A percentile compares a stretch with the other conserved stretches of the same genome.
Evolutionary conservation across 257 asterid genomes (phyloP).

Genomic region (Salvia hispanica): DNA sequence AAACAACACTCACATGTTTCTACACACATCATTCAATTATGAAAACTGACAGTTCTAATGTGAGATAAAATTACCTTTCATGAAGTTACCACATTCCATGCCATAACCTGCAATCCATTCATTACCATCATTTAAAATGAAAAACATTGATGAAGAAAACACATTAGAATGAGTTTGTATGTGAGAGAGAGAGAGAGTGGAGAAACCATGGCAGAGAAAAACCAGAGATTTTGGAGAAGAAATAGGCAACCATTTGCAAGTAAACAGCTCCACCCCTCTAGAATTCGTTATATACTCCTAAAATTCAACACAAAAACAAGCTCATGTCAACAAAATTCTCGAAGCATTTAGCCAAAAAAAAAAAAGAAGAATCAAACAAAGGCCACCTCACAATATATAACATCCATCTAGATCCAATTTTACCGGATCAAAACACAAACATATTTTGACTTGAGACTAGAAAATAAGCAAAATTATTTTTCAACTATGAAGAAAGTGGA

Average conservation of each 20-base stretch:
- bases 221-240: slow-evolving; percentile 91
- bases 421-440: slow-evolving; percentile 23
- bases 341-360: neutral
- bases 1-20: neutral
- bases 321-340: slow-evolving; percentile 1
- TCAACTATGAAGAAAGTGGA: neutral
- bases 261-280: slow-evolving; percentile 74
- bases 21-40: neutral
- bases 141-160: neutral
- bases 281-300: slow-evolving; percentile 70
- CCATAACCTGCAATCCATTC: slow-evolving; percentile 80
- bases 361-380: neutral
- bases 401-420: slow-evolving; percentile 47
- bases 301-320: neutral
- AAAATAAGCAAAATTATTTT: neutral
- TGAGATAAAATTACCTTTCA: slow-evolving; percentile 66
- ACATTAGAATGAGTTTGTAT: neutral
- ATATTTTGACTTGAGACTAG: neutral
- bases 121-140: slow-evolving; percentile 33
- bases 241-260: slow-evolving; percentile 88
- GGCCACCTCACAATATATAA: slow-evolving; percentile 67
- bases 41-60: slow-evolving; percentile 20
- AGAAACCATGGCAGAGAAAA: slow-evolving; percentile 98
- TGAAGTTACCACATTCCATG: slow-evolving; percentile 95
- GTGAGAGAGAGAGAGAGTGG: no score